phyloP scores from a whole-genome alignment of 768 basidiomycete genomes.

The Flagelloscypha sp. region DNA sequence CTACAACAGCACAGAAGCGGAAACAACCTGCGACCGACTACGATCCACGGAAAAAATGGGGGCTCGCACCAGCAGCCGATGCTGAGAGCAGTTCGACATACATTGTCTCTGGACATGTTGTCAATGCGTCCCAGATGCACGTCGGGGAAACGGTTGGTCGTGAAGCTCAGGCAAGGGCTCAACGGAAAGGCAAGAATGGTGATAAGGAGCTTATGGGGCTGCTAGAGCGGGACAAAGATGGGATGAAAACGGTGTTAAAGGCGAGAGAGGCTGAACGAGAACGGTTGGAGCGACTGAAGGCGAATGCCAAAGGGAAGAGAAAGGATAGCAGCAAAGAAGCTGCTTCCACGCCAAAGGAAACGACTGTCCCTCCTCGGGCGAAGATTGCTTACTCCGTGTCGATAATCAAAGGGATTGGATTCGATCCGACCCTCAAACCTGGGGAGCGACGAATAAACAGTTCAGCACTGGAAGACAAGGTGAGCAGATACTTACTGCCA shows the following conservation, averaged over 20 bases:
- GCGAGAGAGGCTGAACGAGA: conserved; percentile 40
- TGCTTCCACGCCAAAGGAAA: conserved; percentile 9
- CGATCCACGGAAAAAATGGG: conserved; percentile 70
- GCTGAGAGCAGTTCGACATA: conserved; percentile 51
- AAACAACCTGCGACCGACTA: conserved; percentile 50
- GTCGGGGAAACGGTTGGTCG: conserved; percentile 68
- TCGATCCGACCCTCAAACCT: conserved; percentile 61
- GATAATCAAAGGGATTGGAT: conserved; percentile 66
- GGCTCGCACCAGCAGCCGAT: conserved; percentile 47
- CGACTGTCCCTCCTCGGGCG: conserved; percentile 11
- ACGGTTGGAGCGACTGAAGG: conserved; percentile 12
- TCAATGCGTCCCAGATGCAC: conserved; percentile 46
- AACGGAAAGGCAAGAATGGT: conserved; percentile 51
- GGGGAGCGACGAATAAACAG: conserved; percentile 36
- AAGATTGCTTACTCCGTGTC: conserved; percentile 56
- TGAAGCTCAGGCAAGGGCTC: conserved; percentile 70
- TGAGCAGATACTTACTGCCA: conserved; percentile 17
- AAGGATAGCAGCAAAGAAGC: conserved; percentile 14
- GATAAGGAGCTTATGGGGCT: conserved; percentile 56
- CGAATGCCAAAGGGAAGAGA: conserved; percentile 8
- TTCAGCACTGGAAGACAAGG: conserved; percentile 49
- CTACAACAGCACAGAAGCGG: conserved; percentile 38
- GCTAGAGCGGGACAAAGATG: conserved; percentile 57
- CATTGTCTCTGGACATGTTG: conserved; percentile 71
- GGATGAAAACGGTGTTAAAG: conserved; percentile 54